Conservation (phyloP, 129 eudicot species). For the Sambucus nigra region DNA sequence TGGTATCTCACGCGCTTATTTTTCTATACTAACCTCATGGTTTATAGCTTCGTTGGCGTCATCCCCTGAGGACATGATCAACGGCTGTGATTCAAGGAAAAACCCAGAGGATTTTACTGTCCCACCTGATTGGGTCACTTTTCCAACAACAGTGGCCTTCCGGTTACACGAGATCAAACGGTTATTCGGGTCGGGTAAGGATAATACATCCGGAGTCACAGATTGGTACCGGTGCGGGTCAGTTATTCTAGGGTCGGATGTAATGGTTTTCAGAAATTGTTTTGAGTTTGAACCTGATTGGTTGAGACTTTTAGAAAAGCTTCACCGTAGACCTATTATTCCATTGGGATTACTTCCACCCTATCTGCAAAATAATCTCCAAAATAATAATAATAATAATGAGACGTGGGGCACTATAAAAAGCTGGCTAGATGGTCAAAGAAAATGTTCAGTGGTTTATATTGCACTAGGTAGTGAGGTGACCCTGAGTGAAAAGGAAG, state of each 20-base stretch:
- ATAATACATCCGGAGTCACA: background rate
- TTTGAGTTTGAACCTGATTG: slow-evolving; percentile 22
- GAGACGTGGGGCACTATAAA: slow-evolving; percentile 7
- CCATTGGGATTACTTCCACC: slow-evolving; percentile 18
- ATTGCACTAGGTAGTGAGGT: background rate
- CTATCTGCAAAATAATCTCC: background rate
- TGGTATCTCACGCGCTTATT: slow-evolving; percentile 15
- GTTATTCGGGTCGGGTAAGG: background rate
- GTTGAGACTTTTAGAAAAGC: slow-evolving; percentile 3
- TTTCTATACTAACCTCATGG: slow-evolving; percentile 11
- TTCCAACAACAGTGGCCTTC: background rate
- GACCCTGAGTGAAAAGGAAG: background rate
- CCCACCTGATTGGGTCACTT: slow-evolving; percentile 22
- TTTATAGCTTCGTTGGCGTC: slow-evolving; percentile 1
- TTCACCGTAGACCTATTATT: slow-evolving; percentile 12
- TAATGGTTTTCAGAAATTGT: slow-evolving; percentile 6
- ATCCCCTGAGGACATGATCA: background rate
- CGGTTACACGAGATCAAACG: background rate
- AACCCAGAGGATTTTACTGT: slow-evolving; percentile 14
- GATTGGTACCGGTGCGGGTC: slow-evolving; percentile 2
- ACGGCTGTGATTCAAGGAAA: background rate
- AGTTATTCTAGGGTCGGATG: slow-evolving; percentile 5
- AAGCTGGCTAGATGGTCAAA: slow-evolving; percentile 16
- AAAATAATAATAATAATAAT: background rate
- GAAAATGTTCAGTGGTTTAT: background rate